Percentiles rank a stretch among this genome's conserved stretches.
Evolutionary conservation across 192 early-diverging fungal species (phyloP).

Genomic region (Phycomyces blakesleeanus): DNA sequence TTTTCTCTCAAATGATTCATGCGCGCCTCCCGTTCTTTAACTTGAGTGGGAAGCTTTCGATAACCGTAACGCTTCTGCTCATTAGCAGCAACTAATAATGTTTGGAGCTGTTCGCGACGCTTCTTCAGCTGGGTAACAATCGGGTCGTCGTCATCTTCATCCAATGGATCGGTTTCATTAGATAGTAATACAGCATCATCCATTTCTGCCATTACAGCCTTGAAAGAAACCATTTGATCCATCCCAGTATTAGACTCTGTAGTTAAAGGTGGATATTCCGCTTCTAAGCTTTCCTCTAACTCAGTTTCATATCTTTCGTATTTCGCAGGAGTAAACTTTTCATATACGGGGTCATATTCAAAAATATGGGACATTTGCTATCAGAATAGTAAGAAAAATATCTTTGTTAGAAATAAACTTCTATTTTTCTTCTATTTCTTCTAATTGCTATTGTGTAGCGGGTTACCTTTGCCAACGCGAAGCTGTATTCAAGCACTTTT

Average conservation of each 20-base stretch:
- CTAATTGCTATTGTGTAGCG: no score
- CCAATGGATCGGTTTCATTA: constrained; percentile 15
- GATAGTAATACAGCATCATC: constrained; percentile 19
- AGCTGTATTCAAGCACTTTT: constrained; percentile 31
- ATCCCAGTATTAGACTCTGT: no score
- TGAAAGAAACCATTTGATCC: not conserved
- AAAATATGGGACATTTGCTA: constrained; percentile 26
- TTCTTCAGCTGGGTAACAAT: constrained; percentile 25
- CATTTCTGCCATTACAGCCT: constrained; percentile 9
- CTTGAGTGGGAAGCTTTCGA: constrained; percentile 15
- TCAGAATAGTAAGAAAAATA: not conserved
- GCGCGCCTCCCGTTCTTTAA: constrained; percentile 15
- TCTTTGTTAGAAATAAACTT: not conserved
- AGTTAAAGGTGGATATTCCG: no score
- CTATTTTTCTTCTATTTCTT: not conserved
- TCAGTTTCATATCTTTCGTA: not conserved
- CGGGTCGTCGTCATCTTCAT: constrained; percentile 20
- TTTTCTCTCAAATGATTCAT: constrained; percentile 11
- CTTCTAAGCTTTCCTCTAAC: not conserved
- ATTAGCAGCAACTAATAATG: constrained; percentile 6
- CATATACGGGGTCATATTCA: constrained; percentile 22
- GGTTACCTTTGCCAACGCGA: constrained; percentile 35
- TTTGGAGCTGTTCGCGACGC: constrained; percentile 32
- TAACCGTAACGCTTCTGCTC: constrained; percentile 7
- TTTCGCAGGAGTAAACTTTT: constrained; percentile 5